These are phyloP conservation scores for Diddensiella caesifluorescens DNA, from an alignment of 805 yeast genomes.

Conservation along the genomic window DNA sequence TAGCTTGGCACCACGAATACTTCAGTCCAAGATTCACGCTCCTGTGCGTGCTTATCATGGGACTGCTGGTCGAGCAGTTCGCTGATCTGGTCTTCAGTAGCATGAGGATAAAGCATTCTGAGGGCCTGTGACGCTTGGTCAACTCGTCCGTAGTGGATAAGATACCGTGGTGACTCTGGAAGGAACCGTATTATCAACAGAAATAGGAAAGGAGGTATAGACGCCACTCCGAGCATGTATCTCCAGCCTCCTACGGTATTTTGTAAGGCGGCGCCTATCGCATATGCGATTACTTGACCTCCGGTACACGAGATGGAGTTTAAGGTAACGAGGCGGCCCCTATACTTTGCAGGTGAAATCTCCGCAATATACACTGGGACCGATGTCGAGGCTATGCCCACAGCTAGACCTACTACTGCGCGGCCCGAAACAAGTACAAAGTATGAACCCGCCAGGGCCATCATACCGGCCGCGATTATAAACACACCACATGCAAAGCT, in stretches of 20 bases:
- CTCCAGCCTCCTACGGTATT: conserved; percentile 84
- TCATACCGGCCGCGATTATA: conserved; percentile 76
- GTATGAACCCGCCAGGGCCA: conserved; percentile 69
- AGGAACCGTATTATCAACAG: conserved; percentile 68
- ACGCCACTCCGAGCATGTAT: conserved; percentile 79
- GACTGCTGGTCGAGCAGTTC: conserved; percentile 59
- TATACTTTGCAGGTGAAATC: conserved; percentile 32
- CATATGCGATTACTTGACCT: conserved; percentile 92
- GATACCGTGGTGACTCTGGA: conserved; percentile 93
- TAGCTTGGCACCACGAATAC: conserved; percentile 28
- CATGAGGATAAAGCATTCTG: conserved; percentile 53
- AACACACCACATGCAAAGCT: conserved; percentile 77
- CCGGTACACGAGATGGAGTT: conserved; percentile 89
- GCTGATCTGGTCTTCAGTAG: conserved; percentile 57
- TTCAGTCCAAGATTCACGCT: conserved; percentile 18
- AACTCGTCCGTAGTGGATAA: conserved; percentile 61
- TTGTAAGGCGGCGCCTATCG: conserved; percentile 70
- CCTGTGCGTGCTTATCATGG: conserved; percentile 26
- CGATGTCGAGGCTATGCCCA: conserved; percentile 66
- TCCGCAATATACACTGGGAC: conserved; percentile 58
- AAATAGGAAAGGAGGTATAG: conserved; percentile 83
- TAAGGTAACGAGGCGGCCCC: conserved; percentile 42
- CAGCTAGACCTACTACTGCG: conserved; percentile 61
- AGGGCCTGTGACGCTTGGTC: conserved; percentile 69
- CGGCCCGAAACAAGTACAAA: conserved; percentile 89